Base-by-base conservation (phyloP, 169 alveolate species). In the Eimeria praecox region DNA sequence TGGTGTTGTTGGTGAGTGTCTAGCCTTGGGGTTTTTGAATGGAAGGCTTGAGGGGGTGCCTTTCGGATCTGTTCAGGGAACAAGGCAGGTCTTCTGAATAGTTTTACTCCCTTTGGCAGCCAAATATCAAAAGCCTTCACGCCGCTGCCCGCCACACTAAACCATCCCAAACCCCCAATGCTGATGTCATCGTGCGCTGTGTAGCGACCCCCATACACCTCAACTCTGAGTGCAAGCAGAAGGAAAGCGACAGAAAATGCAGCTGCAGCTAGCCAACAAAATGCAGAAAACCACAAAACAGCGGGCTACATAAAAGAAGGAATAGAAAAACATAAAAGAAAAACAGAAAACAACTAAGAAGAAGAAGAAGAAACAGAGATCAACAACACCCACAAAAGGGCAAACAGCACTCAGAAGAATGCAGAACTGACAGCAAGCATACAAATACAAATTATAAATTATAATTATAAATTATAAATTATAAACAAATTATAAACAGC, bases 81-180 rank as follows among this genome's bases (percentile, higher is more conserved):
- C 96, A 93, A 64, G 33, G 93, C 89, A 33, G 98, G 98, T 54
- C 98, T 75, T n/a, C 97, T 66, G 92, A 96, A 97, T 77, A 97
- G 94, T 90, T 97, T 97, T 44, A 98, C 96, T 35, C 98, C 97
- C 66, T 97, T 95, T 0, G 99, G 99, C 14, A 95, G 97, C 78
- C 92, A 96, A 87, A 98, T 96, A 82, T 97, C 98, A 4, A 97
- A 69, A 9, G 95, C 93, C 66, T 98, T 97, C 20, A 96, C 94
- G 24, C 99, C 99, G 0, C 90, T 75, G 10, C 99, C 99, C 52
- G 95, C 93, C 33, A 97, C 64, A 30, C 98, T 95, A 42, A 98
- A 73, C 99, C 99, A 98, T 5, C 99, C 97, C 54, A 98, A 94
- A 20, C 98, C 99, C 3, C 98, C 95, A 27, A 98, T 96, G 40